Percentiles rank a stretch among this genome's conserved stretches.
These are phyloP conservation scores for Hyphopichia pseudoburtonii DNA, from an alignment of 1,139 yeast genomes.

Conservation along the genomic window DNA sequence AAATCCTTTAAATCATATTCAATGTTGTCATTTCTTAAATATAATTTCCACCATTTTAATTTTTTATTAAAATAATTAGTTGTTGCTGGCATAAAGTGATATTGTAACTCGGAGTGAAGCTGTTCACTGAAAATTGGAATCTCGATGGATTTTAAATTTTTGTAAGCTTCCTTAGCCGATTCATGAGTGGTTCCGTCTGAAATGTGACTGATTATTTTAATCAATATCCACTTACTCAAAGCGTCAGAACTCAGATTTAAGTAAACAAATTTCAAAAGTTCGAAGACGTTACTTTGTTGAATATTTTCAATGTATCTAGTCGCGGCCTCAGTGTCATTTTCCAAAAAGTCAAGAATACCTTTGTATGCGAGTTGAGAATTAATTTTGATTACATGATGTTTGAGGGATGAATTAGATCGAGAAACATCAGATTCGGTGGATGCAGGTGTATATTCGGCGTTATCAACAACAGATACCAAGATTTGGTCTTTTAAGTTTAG, in stretches of 20 bases:
- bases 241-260: constrained; percentile 26
- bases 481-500: constrained; percentile 22
- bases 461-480: constrained; percentile 40
- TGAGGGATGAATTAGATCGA: constrained; percentile 24
- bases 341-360: constrained; percentile 33
- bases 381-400: constrained; percentile 34
- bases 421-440: constrained; percentile 25
- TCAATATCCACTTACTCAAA: constrained; percentile 25
- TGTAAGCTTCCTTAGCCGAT: constrained; percentile 14
- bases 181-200: background rate
- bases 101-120: constrained; percentile 41
- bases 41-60: constrained; percentile 47
- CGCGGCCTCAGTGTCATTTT: constrained; percentile 34
- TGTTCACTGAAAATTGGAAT: constrained; percentile 29
- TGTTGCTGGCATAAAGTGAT: constrained; percentile 32
- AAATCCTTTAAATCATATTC: constrained; percentile 46
- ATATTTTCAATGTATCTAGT: constrained; percentile 28
- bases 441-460: constrained; percentile 36
- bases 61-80: constrained; percentile 27
- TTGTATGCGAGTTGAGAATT: constrained; percentile 27
- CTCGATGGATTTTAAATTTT: constrained; percentile 18
- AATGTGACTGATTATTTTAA: constrained; percentile 17
- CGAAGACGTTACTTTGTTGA: constrained; percentile 37
- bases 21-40: constrained; percentile 45
- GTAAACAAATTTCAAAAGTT: constrained; percentile 32